Conservation (phyloP, 2,329 filamentous ascomycete genomes). For the Cladosporium sp. region DNA sequence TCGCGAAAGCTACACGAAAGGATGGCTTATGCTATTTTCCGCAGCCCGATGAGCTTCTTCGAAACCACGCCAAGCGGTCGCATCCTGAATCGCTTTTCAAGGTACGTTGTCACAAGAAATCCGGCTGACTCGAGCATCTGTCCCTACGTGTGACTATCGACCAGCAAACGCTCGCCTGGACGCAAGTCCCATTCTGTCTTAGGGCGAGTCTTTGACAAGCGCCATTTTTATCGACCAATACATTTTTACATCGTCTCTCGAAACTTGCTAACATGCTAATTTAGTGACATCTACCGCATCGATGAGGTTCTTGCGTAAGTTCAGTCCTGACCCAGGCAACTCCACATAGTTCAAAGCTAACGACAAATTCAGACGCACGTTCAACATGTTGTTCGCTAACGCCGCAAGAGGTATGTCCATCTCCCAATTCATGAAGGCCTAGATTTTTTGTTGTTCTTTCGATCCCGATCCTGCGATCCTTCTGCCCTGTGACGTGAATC, state of each 20-base stretch:
- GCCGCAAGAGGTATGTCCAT: constrained; percentile 47
- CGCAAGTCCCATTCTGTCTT: neutral
- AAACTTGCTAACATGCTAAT: constrained; percentile 9
- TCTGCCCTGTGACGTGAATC: neutral
- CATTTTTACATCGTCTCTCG: neutral
- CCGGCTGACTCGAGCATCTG: no score
- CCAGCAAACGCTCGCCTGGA: neutral
- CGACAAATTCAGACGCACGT: constrained; percentile 63
- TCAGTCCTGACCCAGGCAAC: neutral
- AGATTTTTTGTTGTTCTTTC: neutral
- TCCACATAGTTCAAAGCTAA: neutral
- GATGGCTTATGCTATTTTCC: constrained; percentile 96
- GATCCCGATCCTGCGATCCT: neutral
- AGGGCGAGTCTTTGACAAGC: neutral
- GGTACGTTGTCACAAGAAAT: constrained; percentile 60
- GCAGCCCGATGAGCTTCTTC: constrained; percentile 98
- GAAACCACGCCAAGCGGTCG: constrained; percentile 96
- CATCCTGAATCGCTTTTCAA: constrained; percentile 95
- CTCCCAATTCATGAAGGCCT: neutral
- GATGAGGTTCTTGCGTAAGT: constrained; percentile 82
- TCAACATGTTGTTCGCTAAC: constrained; percentile 77
- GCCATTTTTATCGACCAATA: neutral
- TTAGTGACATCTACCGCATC: constrained; percentile 73
- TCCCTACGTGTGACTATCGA: no score
- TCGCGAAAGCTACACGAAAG: constrained; percentile 94